These are phyloP conservation scores for Pseudogymnoascus sp. DNA, from an alignment of 2,329 filamentous ascomycete genomes.

Conservation along the genomic window DNA sequence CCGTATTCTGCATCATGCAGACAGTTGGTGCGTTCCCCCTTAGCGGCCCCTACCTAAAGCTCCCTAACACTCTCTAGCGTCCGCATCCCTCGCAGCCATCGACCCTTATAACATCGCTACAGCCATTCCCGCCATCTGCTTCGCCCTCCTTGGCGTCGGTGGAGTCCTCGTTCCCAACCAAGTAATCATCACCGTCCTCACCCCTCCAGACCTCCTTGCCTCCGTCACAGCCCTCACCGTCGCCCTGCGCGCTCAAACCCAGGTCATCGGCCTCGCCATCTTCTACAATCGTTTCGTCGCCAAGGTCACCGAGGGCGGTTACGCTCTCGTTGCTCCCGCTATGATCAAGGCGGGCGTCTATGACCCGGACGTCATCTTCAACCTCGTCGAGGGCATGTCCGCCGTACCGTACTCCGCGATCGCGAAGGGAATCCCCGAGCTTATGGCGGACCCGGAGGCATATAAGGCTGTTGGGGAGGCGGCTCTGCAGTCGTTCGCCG, in stretches of 20 bases:
- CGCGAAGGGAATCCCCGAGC: neutral
- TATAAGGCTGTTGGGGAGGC: neutral
- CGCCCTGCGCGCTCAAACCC: slow-evolving; percentile 56
- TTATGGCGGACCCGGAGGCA: neutral
- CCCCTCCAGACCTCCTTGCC: slow-evolving; percentile 58
- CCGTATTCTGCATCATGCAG: slow-evolving; percentile 42
- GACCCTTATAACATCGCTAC: slow-evolving; percentile 42
- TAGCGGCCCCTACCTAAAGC: neutral
- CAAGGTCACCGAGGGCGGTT: slow-evolving; percentile 23
- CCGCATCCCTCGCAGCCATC: slow-evolving; percentile 39
- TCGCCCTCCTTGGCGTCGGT: slow-evolving; percentile 56
- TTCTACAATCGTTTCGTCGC: slow-evolving; percentile 43
- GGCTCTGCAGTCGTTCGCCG: slow-evolving; percentile 1
- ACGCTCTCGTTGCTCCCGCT: neutral
- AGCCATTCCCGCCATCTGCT: slow-evolving; percentile 46
- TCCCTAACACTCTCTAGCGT: slow-evolving; percentile 22
- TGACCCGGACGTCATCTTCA: neutral
- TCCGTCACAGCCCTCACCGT: slow-evolving; percentile 58
- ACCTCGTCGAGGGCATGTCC: neutral
- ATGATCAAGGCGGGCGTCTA: neutral
- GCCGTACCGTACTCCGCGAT: neutral
- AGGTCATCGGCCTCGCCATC: slow-evolving; percentile 51
- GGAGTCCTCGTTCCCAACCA: slow-evolving; percentile 58
- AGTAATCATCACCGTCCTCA: slow-evolving; percentile 59
- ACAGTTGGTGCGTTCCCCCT: slow-evolving; percentile 33